Evolutionary conservation across 352 stramenopile genomes (phyloP), one percentile per base, ranked within the genome.

Genomic region (Globisporangium spiculum): DNA sequence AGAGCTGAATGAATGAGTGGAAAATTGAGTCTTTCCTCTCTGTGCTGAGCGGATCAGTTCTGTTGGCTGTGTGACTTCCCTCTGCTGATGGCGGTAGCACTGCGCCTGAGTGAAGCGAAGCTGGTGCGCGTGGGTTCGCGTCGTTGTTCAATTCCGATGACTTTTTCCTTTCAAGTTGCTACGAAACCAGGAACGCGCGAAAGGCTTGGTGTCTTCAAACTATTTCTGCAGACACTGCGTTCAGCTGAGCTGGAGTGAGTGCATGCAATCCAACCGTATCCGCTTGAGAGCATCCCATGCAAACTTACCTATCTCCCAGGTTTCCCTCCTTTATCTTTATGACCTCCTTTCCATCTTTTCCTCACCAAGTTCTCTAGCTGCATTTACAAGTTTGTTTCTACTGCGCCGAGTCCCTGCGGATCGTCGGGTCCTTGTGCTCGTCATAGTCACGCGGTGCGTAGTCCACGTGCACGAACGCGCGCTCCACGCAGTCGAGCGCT

Each of bases 381-480:
- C 4, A 32, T 32, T 32, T 4, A 32, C 27, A 32, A 32, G 27
- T 24, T 14, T 56, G 50, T 4, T 27, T 5, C 24, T 52, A 69
- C 55, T 69, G 48, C 7, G 56, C 44, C 44, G 65, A 68, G 44
- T 72, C 63, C 5, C 85, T 78, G 14, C 86, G 84, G 53, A 91
- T 65, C 7, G 88, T 96, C 48, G 86, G 83, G 68, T 94, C 86
- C 76, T 96, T 96, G 75, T 97, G 90, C 70, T 97, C 90, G 65
- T 96, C 87, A 69, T 96, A 94, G 77, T 91, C 89, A 52, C 89
- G 89, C 56, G 84, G 80, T 54, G 96, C 78, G 72, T 99, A 99
- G 84, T 99, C 97, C 59, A 99, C 97, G 72, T 99, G 97, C 54
- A 99, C 97, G 79, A 99, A 99, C 58, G 95, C 97, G 53, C 97